phyloP scores from a whole-genome alignment of 1,139 yeast species.

The Yamadazyma buinensis region DNA sequence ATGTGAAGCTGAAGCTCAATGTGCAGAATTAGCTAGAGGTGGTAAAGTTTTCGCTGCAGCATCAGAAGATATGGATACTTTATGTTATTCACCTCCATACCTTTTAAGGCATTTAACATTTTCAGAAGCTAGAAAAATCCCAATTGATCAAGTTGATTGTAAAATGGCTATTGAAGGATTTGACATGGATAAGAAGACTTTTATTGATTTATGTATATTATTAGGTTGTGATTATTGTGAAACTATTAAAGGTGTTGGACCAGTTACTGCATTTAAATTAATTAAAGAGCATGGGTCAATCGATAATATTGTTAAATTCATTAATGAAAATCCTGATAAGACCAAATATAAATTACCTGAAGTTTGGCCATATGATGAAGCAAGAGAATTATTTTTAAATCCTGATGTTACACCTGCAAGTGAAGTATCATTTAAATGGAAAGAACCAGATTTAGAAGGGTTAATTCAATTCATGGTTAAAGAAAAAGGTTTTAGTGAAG shows the following conservation, averaged over 20 bases:
- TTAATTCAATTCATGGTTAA: slow-evolving; percentile 67
- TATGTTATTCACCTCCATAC: slow-evolving; percentile 84
- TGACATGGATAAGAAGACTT: slow-evolving; percentile 66
- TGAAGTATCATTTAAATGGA: slow-evolving; percentile 70
- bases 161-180: slow-evolving; percentile 70
- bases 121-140: slow-evolving; percentile 89
- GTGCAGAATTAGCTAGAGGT: slow-evolving; percentile 85
- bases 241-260: slow-evolving; percentile 92
- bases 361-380: slow-evolving; percentile 90
- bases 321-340: slow-evolving; percentile 56
- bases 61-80: slow-evolving; percentile 97
- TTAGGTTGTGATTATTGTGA: slow-evolving; percentile 98
- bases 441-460: slow-evolving; percentile 74
- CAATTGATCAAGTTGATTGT: slow-evolving; percentile 80
- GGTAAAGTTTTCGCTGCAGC: slow-evolving; percentile 97
- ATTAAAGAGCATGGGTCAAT: slow-evolving; percentile 81
- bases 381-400: slow-evolving; percentile 71
- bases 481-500: slow-evolving; percentile 87
- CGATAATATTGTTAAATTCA: slow-evolving; percentile 69
- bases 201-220: slow-evolving; percentile 86
- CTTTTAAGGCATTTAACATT: slow-evolving; percentile 86
- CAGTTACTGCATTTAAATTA: slow-evolving; percentile 85
- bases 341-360: slow-evolving; percentile 84
- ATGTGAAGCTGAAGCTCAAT: slow-evolving; percentile 98
- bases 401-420: slow-evolving; percentile 73